Conservation (phyloP, 768 basidiomycete species). For the Hirschioporus abietinus region DNA sequence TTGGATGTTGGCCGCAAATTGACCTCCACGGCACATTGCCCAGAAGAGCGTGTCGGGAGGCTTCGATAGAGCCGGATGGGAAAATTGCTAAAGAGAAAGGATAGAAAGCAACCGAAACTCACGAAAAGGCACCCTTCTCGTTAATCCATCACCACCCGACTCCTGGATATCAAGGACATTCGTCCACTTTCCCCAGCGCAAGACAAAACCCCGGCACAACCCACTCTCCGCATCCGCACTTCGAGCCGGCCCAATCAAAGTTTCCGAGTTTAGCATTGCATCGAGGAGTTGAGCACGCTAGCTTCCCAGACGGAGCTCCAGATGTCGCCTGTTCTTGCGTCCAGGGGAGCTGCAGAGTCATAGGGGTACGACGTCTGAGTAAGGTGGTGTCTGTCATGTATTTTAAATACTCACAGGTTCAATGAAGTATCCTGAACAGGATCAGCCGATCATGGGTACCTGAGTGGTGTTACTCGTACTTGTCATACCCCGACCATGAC, state of each 20-base stretch:
- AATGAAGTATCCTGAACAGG: conserved; percentile 95
- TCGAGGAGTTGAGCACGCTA: conserved; percentile 86
- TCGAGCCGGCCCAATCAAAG: background rate
- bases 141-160: background rate
- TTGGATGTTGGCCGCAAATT: background rate
- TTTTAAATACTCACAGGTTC: conserved; percentile 66
- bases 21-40: background rate
- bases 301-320: conserved; percentile 81
- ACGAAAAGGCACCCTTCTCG: background rate
- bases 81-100: background rate
- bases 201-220: background rate
- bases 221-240: conserved; percentile 1
- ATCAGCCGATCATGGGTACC: conserved; percentile 51
- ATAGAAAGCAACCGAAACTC: background rate
- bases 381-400: background rate
- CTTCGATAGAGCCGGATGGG: background rate
- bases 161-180: background rate
- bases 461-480: background rate
- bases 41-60: background rate
- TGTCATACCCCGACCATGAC: background rate
- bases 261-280: conserved; percentile 88
- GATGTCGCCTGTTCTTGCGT: conserved; percentile 78
- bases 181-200: background rate
- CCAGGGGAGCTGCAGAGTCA: conserved; percentile 79
- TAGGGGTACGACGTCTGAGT: background rate